Percentiles rank a stretch among this genome's conserved stretches.
These are phyloP conservation scores for Ogataea kodamae DNA, from an alignment of 805 yeast species.

Conservation along the genomic window DNA sequence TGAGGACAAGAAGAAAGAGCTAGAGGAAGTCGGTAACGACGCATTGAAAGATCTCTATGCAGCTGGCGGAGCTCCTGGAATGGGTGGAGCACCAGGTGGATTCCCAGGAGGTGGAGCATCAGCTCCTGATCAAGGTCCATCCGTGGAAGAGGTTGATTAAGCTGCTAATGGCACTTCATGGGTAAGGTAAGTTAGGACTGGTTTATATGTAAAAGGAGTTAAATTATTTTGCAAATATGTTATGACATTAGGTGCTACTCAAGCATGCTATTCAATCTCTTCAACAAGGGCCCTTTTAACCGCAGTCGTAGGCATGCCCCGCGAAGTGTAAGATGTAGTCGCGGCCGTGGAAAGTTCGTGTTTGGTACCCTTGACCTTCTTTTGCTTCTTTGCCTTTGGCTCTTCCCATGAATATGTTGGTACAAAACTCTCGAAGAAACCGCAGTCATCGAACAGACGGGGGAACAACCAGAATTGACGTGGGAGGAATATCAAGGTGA, in stretches of 20 bases:
- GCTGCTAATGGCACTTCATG: conserved; percentile 9
- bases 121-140: conserved; percentile 50
- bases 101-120: conserved; percentile 36
- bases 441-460: conserved; percentile 91
- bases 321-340: conserved; percentile 6
- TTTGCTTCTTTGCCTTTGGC: conserved; percentile 26
- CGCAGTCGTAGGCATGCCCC: conserved; percentile 12
- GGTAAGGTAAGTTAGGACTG: conserved; percentile 3
- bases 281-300: conserved; percentile 28
- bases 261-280: conserved; percentile 17
- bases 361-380: conserved; percentile 9
- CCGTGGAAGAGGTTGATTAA: conserved; percentile 80
- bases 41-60: conserved; percentile 96
- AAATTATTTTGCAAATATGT: too few species aligned
- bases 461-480: conserved; percentile 97
- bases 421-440: conserved; percentile 84
- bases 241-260: too few species aligned
- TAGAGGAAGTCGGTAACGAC: conserved; percentile 93
- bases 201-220: too few species aligned
- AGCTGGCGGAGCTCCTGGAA: conserved; percentile 80
- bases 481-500: conserved; percentile 54
- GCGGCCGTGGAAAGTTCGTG: conserved; percentile 1
- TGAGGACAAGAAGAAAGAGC: conserved; percentile 92
- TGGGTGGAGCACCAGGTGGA: conserved; percentile 62
- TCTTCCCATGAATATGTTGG: conserved; percentile 83